These are phyloP conservation scores for Pseudopyricularia javanii DNA, from an alignment of 2,329 filamentous ascomycete species.

Conservation along the genomic window DNA sequence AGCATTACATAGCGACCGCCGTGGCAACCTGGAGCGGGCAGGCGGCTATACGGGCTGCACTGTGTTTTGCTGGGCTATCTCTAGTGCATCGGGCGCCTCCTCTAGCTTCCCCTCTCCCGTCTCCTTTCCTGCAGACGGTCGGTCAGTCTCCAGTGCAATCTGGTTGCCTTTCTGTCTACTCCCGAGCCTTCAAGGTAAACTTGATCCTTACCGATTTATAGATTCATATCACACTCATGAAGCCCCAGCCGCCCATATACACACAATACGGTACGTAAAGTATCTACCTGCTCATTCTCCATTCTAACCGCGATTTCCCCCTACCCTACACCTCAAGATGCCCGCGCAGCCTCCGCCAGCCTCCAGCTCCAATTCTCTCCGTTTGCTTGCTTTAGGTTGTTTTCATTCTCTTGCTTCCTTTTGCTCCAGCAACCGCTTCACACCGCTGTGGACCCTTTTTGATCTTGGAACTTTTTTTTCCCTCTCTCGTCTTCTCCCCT, in stretches of 20 bases:
- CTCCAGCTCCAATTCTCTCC: slow-evolving; percentile 1
- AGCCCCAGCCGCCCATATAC: too few species aligned
- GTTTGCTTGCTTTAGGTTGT: too few species aligned
- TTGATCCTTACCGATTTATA: not conserved
- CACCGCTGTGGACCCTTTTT: not conserved
- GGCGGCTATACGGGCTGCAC: not conserved
- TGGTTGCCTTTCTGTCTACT: not conserved
- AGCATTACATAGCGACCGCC: not conserved
- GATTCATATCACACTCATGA: too few species aligned
- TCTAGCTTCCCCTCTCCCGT: not conserved
- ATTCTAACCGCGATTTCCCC: too few species aligned
- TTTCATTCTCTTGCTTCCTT: too few species aligned
- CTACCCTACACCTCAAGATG: too few species aligned
- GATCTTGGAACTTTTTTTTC: not conserved
- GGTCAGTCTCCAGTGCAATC: too few species aligned
- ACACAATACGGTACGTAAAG: too few species aligned
- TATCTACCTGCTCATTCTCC: too few species aligned
- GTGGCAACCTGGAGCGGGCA: not conserved
- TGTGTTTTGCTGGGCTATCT: not conserved
- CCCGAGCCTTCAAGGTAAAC: not conserved
- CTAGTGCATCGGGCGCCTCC: not conserved
- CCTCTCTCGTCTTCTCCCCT: not conserved
- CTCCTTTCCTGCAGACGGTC: not conserved
- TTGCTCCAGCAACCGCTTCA: slow-evolving; percentile 5
- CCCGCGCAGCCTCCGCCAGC: not conserved